phyloP scores from a whole-genome alignment of 169 alveolate species.

The Plasmodium vinckei region DNA sequence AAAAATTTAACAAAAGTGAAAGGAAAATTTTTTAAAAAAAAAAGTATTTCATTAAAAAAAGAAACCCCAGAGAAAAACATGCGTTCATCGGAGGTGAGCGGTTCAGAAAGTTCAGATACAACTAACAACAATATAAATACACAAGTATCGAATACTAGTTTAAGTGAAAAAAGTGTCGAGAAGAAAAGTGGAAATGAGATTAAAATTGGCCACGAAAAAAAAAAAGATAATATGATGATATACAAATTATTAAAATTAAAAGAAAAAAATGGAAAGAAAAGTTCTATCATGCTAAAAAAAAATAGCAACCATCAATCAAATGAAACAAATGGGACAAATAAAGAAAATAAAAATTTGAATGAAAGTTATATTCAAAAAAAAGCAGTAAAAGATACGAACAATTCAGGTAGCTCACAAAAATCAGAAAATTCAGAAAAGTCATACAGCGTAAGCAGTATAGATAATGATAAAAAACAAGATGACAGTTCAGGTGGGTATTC shows the following conservation, averaged over 20 bases:
- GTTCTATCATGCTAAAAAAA: slow-evolving; percentile 19
- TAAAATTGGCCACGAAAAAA: background rate
- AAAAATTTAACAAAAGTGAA: background rate
- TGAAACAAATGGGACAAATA: no score
- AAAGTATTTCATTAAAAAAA: background rate
- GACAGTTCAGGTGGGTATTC: no score
- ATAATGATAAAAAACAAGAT: no score
- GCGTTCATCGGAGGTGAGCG: background rate
- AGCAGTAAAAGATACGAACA: no score
- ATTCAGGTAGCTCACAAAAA: no score
- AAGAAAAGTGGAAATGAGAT: background rate
- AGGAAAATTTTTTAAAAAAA: background rate
- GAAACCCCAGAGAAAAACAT: background rate
- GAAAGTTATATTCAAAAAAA: no score
- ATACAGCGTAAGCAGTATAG: no score
- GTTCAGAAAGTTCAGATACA: no score
- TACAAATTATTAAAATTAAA: slow-evolving; percentile 20
- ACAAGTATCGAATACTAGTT: background rate
- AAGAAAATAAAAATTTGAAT: no score
- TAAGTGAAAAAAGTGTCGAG: background rate
- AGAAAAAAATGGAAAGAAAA: slow-evolving; percentile 16
- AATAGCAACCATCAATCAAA: background rate
- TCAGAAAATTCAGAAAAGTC: no score
- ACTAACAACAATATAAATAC: background rate
- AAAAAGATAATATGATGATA: background rate